Base-by-base conservation (phyloP, 2,329 filamentous ascomycete species). In the Trichoderma koningii region DNA sequence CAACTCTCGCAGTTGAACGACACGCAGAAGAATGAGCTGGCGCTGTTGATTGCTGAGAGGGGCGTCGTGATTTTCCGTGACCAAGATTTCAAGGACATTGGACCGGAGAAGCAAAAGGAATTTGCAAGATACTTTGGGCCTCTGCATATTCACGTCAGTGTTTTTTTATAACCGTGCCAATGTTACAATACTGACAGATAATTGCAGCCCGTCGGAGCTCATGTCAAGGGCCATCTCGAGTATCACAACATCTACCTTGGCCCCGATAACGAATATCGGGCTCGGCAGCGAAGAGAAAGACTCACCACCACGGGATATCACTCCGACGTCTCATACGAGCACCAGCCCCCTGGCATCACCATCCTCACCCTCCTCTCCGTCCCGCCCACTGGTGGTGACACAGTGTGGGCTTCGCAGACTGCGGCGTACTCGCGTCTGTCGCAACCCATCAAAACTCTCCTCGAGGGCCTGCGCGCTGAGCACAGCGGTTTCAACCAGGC, bases 321-420 rank as follows among this genome's bases (percentile, higher is more conserved):
- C 65, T 78, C 81, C 30, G 81, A 84, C 69, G 82, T 80, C 1
- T 81, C 78, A 0, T 83, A 82, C 66, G 81, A 83, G 69, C 76
- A 82, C 66, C 83, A 83, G 66, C 81, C 81, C 2, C 81, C 81
- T 0, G 80, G 77, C 1, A 83, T 83, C 66, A 82, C 81, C 1
- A 68, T 83, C n/a, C 73, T 84, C 12, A 75, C 81, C 19, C 83
- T 83, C 78, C 79, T 83, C 68, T 79, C 82, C 60, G 79, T 81
- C 65, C 81, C 82, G 0, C 73, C 73, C 7, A 77, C 80, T 6
- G 80, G 80, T 2, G 80, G 80, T 0, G 80, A 82, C 64, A 83
- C 80, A 1, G 78, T 79, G 1, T 81, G 80, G 80, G 75, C 81
- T 19, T 83, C 80, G 0, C 73, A 75, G 23, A 81, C 81, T 48